Evolutionary conservation across 2,329 filamentous ascomycete genomes (phyloP).

Genomic region (Exophiala aquamarina): DNA sequence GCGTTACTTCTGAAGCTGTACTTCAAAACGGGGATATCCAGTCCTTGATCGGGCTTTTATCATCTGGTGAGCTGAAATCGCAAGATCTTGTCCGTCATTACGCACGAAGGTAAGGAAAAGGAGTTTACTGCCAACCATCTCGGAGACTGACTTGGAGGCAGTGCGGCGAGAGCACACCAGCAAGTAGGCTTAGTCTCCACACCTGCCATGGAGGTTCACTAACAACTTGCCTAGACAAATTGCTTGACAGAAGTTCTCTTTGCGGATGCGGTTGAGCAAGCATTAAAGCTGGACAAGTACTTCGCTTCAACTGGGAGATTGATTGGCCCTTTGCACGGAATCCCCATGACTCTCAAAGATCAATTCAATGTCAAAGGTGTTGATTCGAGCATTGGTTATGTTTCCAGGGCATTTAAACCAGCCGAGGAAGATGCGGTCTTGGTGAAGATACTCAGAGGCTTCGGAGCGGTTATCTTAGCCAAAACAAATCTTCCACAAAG

Average conservation of each 20-base stretch:
- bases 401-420: slow-evolving; percentile 34
- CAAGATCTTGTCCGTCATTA: slow-evolving; percentile 33
- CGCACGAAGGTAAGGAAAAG: slow-evolving; percentile 34
- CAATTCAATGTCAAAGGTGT: slow-evolving; percentile 61
- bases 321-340: slow-evolving; percentile 53
- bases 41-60: slow-evolving; percentile 25
- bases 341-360: slow-evolving; percentile 60
- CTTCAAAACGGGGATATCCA: slow-evolving; percentile 32
- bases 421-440: slow-evolving; percentile 51
- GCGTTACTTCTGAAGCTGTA: not conserved
- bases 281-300: slow-evolving; percentile 35
- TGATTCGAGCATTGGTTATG: slow-evolving; percentile 60
- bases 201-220: not conserved
- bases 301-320: slow-evolving; percentile 38
- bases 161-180: slow-evolving; percentile 31
- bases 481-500: slow-evolving; percentile 55
- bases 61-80: slow-evolving; percentile 30
- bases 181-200: slow-evolving; percentile 15
- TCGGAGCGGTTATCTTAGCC: slow-evolving; percentile 55
- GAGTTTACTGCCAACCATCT: slow-evolving; percentile 12
- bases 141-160: slow-evolving; percentile 4
- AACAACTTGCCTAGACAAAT: slow-evolving; percentile 33
- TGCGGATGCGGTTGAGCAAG: slow-evolving; percentile 35
- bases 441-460: slow-evolving; percentile 47
- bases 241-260: slow-evolving; percentile 40